These are phyloP conservation scores for Phycomyces blakesleeanus DNA, from an alignment of 192 early-diverging fungal species.

Conservation along the genomic window DNA sequence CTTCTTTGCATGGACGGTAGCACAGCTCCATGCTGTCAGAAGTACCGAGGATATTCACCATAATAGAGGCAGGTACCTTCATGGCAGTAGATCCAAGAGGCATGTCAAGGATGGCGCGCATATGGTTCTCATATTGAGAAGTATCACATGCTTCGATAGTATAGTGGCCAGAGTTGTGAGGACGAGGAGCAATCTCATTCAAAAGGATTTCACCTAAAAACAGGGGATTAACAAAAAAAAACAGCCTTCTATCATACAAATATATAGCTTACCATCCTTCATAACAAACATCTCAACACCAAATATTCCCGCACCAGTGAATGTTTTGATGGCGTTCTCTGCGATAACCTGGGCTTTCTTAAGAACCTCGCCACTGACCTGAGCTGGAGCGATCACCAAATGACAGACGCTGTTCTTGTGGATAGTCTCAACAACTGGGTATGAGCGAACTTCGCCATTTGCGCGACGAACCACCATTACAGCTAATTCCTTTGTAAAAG, in stretches of 20 bases:
- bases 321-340: constrained; percentile 74
- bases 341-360: constrained; percentile 76
- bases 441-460: constrained; percentile 71
- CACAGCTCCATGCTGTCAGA: constrained; percentile 56
- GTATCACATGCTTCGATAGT: constrained; percentile 97
- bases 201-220: constrained; percentile 68
- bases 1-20: constrained; percentile 61
- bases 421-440: constrained; percentile 95
- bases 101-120: constrained; percentile 87
- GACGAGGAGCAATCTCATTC: constrained; percentile 98
- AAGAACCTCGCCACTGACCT: constrained; percentile 80
- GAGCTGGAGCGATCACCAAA: constrained; percentile 93
- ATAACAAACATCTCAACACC: constrained; percentile 98
- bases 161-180: constrained; percentile 99
- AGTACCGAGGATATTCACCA: constrained; percentile 94
- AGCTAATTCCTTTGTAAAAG: constrained; percentile 89
- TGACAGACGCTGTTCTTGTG: constrained; percentile 97
- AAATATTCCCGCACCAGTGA: constrained; percentile 87
- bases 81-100: constrained; percentile 83
- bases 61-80: constrained; percentile 87
- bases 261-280: constrained; percentile 56
- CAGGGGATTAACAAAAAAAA: not conserved
- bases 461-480: constrained; percentile 93
- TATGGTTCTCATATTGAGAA: constrained; percentile 93
- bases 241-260: not conserved